Evolutionary conservation across 2,329 filamentous ascomycete genomes (phyloP).

Genomic region (Teratosphaeria pseudoeucalypti): DNA sequence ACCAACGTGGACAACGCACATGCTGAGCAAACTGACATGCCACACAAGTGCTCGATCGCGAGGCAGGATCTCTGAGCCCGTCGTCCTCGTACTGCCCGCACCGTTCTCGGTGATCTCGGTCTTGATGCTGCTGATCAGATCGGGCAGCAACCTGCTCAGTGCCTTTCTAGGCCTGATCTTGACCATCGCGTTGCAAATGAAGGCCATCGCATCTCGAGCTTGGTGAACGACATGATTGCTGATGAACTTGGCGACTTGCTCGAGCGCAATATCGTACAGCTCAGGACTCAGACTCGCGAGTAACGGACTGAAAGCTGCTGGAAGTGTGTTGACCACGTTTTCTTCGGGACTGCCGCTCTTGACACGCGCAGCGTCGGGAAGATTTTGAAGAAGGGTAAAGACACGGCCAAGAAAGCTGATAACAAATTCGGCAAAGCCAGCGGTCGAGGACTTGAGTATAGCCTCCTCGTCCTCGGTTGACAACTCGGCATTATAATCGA

Average conservation of each 20-base stretch:
- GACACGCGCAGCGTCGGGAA: constrained; percentile 80
- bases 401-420: constrained; percentile 84
- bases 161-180: constrained; percentile 94
- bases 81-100: constrained; percentile 87
- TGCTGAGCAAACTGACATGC: constrained; percentile 94
- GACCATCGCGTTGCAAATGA: constrained; percentile 92
- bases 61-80: constrained; percentile 84
- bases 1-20: constrained; percentile 95
- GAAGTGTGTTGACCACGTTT: constrained; percentile 90
- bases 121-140: constrained; percentile 81
- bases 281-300: constrained; percentile 86
- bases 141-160: constrained; percentile 78
- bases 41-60: constrained; percentile 88
- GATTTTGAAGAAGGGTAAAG: constrained; percentile 88
- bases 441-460: constrained; percentile 87
- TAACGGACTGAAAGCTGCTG: constrained; percentile 80
- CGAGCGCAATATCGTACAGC: constrained; percentile 80
- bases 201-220: constrained; percentile 94
- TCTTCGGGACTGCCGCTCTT: constrained; percentile 90
- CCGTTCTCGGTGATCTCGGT: constrained; percentile 96
- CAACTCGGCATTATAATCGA: constrained; percentile 75
- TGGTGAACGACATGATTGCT: constrained; percentile 93
- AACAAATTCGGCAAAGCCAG: constrained; percentile 86
- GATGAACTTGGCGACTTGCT: constrained; percentile 87
- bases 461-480: constrained; percentile 76